Conservation (phyloP, 768 basidiomycete genomes). For the Heimioporus sp. region DNA sequence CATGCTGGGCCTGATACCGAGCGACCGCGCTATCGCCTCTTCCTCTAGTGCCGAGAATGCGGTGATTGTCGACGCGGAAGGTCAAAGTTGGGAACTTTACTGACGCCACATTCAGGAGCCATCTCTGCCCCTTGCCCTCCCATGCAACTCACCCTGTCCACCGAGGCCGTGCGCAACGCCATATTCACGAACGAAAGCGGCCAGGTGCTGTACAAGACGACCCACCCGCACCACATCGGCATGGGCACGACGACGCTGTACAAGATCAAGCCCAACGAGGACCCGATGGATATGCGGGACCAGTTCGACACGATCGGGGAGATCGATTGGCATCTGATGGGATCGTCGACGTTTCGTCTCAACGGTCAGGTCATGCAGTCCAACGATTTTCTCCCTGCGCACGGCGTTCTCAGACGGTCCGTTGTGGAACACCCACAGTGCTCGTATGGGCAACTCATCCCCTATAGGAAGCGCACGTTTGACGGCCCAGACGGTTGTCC, state of each 20-base stretch:
- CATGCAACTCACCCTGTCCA: slow-evolving; percentile 26
- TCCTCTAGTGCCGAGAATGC: slow-evolving; percentile 59
- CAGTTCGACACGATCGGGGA: slow-evolving; percentile 31
- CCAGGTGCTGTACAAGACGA: slow-evolving; percentile 31
- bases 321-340: slow-evolving; percentile 34
- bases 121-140: slow-evolving; percentile 6
- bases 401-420: slow-evolving; percentile 22
- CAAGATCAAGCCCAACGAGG: slow-evolving; percentile 23
- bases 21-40: slow-evolving; percentile 57
- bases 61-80: slow-evolving; percentile 20
- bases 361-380: slow-evolving; percentile 26
- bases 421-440: slow-evolving; percentile 1
- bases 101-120: too few relatives aligned
- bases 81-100: neutral
- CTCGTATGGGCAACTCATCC: neutral
- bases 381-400: slow-evolving; percentile 21
- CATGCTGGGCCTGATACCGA: slow-evolving; percentile 45
- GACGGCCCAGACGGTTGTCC: slow-evolving; percentile 30
- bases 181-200: slow-evolving; percentile 21
- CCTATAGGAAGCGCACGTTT: slow-evolving; percentile 28
- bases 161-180: slow-evolving; percentile 22
- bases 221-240: slow-evolving; percentile 12
- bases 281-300: slow-evolving; percentile 24
- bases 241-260: slow-evolving; percentile 22
- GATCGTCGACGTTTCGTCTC: slow-evolving; percentile 30